Conservation (phyloP, 352 stramenopile genomes). For the Phytophthora pistaciae region DNA sequence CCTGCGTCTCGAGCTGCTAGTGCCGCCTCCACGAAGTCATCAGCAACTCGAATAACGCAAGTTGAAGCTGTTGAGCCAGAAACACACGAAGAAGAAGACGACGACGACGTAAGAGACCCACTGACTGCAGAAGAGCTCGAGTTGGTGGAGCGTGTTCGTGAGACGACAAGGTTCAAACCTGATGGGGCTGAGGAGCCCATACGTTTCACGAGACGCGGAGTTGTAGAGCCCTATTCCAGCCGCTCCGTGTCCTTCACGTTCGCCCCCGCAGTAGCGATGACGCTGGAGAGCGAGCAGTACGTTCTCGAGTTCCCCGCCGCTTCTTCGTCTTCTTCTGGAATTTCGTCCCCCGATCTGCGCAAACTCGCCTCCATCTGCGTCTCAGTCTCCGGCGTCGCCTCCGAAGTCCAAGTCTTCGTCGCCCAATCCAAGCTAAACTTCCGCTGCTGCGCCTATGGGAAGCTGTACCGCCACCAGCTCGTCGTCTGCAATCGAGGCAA, state of each 20-base stretch:
- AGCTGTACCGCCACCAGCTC: conserved; percentile 88
- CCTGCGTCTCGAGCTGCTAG: conserved; percentile 6
- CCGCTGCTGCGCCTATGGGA: conserved; percentile 85
- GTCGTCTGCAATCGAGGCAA: conserved; percentile 89
- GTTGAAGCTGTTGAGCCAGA: background rate
- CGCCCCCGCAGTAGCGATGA: conserved; percentile 51
- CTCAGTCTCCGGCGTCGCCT: conserved; percentile 28
- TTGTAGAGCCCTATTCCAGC: conserved; percentile 63
- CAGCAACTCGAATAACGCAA: background rate
- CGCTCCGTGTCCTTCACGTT: conserved; percentile 66
- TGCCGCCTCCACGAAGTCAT: conserved; percentile 9
- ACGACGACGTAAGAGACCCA: conserved; percentile 1
- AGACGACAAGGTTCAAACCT: conserved; percentile 46
- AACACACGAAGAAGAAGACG: background rate
- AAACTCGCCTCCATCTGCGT: conserved; percentile 23
- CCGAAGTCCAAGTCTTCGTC: conserved; percentile 60
- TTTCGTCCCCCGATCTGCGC: conserved; percentile 17
- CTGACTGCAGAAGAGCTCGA: conserved; percentile 43
- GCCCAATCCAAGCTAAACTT: conserved; percentile 65
- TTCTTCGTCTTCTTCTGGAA: conserved; percentile 5
- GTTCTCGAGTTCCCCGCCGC: conserved; percentile 45
- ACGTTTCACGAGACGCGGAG: conserved; percentile 45
- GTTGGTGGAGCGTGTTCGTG: conserved; percentile 39
- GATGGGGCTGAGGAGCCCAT: conserved; percentile 53
- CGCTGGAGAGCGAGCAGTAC: conserved; percentile 41